These are phyloP conservation scores for Selaginella tamariscina DNA, from an alignment of 75 land plant species.

Conservation along the genomic window DNA sequence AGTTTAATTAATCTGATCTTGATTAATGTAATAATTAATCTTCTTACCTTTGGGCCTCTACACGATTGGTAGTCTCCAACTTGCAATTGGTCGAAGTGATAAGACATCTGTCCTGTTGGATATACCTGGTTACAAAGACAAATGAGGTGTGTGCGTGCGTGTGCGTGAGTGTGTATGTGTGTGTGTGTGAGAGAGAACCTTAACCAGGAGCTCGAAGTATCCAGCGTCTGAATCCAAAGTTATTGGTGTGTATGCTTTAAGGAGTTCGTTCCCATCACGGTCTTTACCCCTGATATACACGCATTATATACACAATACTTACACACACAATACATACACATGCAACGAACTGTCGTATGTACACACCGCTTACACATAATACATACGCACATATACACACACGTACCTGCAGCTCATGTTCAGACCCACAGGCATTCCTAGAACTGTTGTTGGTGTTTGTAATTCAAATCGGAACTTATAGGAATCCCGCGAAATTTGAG, in stretches of 20 bases:
- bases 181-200: no score
- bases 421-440: slow-evolving; percentile 89
- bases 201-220: slow-evolving; percentile 77
- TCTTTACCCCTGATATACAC: slow-evolving; percentile 88
- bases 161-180: no score
- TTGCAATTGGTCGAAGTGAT: no score
- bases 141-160: no score
- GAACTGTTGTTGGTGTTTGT: slow-evolving; percentile 61
- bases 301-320: no score
- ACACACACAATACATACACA: no score
- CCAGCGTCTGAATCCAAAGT: slow-evolving; percentile 76
- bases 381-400: no score
- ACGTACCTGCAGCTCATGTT: slow-evolving; percentile 81
- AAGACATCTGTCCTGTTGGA: slow-evolving; percentile 70
- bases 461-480: slow-evolving; percentile 63
- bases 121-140: slow-evolving; percentile 48
- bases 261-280: slow-evolving; percentile 50
- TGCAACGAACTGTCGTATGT: no score
- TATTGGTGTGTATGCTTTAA: slow-evolving; percentile 84
- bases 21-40: no score
- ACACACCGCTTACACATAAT: no score
- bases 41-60: slow-evolving; percentile 56
- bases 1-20: no score
- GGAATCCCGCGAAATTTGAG: slow-evolving; percentile 73
- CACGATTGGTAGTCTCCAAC: slow-evolving; percentile 62